Base-by-base conservation (phyloP, 2,329 filamentous ascomycete species). In the Pseudonectria buxi region DNA sequence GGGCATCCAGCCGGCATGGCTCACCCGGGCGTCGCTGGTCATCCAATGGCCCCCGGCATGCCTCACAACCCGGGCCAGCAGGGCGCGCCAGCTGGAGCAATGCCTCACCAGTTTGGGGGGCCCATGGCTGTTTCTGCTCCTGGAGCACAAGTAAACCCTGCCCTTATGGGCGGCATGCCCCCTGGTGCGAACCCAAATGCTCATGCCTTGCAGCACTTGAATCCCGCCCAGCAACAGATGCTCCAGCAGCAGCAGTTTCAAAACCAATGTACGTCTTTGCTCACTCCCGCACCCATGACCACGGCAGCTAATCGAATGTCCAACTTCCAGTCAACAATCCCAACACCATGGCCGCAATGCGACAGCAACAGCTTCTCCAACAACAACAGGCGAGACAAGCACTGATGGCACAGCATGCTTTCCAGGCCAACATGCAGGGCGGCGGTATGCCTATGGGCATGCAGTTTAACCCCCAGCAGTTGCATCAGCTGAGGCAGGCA, bases 121-220 rank as follows among this genome's bases (percentile, higher is more conserved):
- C 81, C 84, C 50, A 83, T 85, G 66, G 79, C 75, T 42, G 83
- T 83, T 18, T 84, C 83, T 39, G 82, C 76, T 25, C 81, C 83
- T 14, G 79, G 78, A 47, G 76, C 74, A 42, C 82, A 85, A 56
- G 80, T 86, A 46, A 85, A 78, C 56, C 81, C 84, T 51, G 76
- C 78, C 37, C 76, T 88, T 71, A 86, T 89, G 82, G 75, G 67
- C 45, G 80, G 75, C 39, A 86, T 89, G 78, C 82, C 83, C 44
- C 81, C 81, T 22, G 77, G 81, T 42, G 71, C 69, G 45, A 73
- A 69, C 35, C 76, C 76, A 39, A 83, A 78, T 60, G 73, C 76
- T 40, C 83, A 86, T 62, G 80, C 80, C 13, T 63, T 88, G 50
- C 80, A 82, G 54, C 84, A 89, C 55, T 58, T 88, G 35, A 84